Evolutionary conservation across 768 basidiomycete genomes (phyloP), one percentile per base, ranked within the genome.

Genomic region (Boletus barrowsii): DNA sequence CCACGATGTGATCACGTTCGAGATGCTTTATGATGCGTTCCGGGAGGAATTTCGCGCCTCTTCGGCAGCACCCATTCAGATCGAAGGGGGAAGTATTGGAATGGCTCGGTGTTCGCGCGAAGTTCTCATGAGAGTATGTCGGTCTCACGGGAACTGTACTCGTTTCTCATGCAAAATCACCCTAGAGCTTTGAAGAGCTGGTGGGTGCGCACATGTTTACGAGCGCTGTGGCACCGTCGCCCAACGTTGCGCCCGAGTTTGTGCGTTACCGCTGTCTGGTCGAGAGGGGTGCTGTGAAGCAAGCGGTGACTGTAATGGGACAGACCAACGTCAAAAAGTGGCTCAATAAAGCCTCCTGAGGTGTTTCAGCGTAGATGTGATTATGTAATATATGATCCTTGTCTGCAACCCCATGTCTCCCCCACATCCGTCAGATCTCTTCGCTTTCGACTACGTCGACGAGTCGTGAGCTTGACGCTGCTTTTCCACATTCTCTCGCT

Each of bases 1-100:
- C 0, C 87, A 93, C 55, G 78, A 87, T 18, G 73, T 74, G 14
- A 85, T 97, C 71, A 98, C 90, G 30, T 96, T 98, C 65, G 92
- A 95, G 62, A 93, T 95, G 86, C 79, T 96, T 9, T 79, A 88
- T 57, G 89, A 91, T 49, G 76, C 78, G 32, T 93, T 94, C 67
- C 82, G 83, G 20, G 81, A 85, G 56, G 88, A 90, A 70, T 79
- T 88, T 18, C 83, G 86, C 20, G 77, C 83, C 20, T 87, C 89
- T 7, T 76, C 78, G 10, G 81, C 86, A 9, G 88, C 89, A 0
- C 90, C 91, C 1, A 81, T 93, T 18, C 84, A 86, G 48, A 68
- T 90, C 41, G 82, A 83, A 58, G 87, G 90, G 10, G 84, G 88
- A 20, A 80, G 80, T 42, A 86, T 93, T 53, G 85, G 88, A 3